Evolutionary conservation across 805 yeast species (phyloP).

Genomic region (Schwanniomyces yamadae): DNA sequence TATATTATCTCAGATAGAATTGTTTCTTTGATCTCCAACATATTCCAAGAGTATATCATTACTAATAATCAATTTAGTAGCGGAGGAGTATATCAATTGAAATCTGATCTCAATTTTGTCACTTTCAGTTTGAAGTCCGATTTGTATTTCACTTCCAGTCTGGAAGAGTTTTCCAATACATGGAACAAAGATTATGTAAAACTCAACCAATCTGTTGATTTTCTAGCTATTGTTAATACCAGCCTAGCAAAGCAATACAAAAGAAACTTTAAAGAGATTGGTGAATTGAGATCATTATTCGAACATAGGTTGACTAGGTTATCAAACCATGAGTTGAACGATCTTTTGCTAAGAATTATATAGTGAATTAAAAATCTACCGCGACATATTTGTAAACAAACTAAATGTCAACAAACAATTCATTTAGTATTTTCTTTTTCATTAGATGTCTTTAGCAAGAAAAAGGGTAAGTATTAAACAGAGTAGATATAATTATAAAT

Average conservation of each 20-base stretch:
- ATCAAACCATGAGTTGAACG: slow-evolving; percentile 21
- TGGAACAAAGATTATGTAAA: slow-evolving; percentile 23
- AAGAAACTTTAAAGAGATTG: slow-evolving; percentile 12
- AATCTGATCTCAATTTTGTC: slow-evolving; percentile 26
- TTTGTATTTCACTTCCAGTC: slow-evolving; percentile 16
- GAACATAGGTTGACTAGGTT: slow-evolving; percentile 11
- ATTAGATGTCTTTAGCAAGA: slow-evolving; percentile 23
- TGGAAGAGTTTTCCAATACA: slow-evolving; percentile 17
- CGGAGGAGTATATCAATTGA: slow-evolving; percentile 32
- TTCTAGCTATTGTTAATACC: slow-evolving; percentile 25
- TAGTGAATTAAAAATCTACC: slow-evolving; percentile 10
- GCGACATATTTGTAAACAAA: slow-evolving; percentile 6
- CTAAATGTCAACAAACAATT: background rate
- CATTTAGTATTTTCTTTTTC: background rate
- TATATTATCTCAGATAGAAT: slow-evolving; percentile 25
- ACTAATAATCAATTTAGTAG: slow-evolving; percentile 38
- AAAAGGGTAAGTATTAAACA: slow-evolving; percentile 23
- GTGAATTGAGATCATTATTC: slow-evolving; percentile 20
- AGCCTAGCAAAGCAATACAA: slow-evolving; percentile 18
- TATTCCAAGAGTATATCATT: slow-evolving; percentile 37
- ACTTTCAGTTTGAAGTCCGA: slow-evolving; percentile 15
- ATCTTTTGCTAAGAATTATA: slow-evolving; percentile 26
- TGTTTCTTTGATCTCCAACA: slow-evolving; percentile 23
- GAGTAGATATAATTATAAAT: background rate
- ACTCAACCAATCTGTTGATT: slow-evolving; percentile 28